A percentile compares a stretch with the other conserved stretches of the same genome.
Conservation (phyloP, 345 rosid genomes). For the Moringa oleifera region DNA sequence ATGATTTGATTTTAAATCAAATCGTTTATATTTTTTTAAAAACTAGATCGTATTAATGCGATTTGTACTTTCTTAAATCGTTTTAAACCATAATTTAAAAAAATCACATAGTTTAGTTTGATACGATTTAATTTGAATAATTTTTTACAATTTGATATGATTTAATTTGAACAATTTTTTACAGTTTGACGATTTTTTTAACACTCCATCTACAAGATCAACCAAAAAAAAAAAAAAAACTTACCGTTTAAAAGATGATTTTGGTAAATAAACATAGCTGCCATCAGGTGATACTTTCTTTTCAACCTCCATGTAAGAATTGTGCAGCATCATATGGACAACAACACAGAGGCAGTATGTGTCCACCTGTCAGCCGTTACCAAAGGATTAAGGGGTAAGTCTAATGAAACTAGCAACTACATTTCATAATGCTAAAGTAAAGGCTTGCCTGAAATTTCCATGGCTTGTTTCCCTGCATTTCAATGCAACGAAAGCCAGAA, state of each 20-base stretch:
- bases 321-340: slow-evolving; percentile 87
- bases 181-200: no score
- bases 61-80: no score
- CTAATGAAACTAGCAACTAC: slow-evolving; percentile 1
- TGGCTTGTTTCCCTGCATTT: slow-evolving; percentile 84
- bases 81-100: no score
- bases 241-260: slow-evolving; percentile 69
- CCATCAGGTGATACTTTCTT: slow-evolving; percentile 50
- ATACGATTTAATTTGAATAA: no score
- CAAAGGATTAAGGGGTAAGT: slow-evolving; percentile 12
- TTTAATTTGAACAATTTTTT: no score
- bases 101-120: no score
- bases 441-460: slow-evolving; percentile 86
- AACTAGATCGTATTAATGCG: no score
- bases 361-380: slow-evolving; percentile 53
- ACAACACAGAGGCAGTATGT: slow-evolving; percentile 73
- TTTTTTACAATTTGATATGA: no score
- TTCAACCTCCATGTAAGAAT: slow-evolving; percentile 60
- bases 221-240: background rate
- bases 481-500: slow-evolving; percentile 83
- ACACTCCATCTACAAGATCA: no score
- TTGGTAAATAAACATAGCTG: slow-evolving; percentile 47
- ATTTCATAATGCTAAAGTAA: slow-evolving; percentile 14
- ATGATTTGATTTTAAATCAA: no score
- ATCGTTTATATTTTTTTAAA: no score